Percentiles rank a stretch among this genome's conserved stretches.
Evolutionary conservation across 345 rosid species (phyloP).

Genomic region (Toxicodendron radicans): DNA sequence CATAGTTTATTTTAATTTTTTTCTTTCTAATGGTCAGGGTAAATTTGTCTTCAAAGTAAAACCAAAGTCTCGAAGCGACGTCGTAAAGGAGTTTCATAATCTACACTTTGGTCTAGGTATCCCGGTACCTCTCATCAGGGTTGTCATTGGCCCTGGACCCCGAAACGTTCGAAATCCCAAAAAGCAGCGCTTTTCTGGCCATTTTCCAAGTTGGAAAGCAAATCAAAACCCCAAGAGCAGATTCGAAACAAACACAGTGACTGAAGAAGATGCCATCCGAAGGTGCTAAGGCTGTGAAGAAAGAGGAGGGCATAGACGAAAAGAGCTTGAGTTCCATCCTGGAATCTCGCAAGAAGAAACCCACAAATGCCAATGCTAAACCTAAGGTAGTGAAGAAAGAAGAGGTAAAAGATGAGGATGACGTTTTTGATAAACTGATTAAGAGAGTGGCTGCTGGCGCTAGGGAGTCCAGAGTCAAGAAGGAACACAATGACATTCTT

Average conservation of each 20-base stretch:
- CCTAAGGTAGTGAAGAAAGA: constrained; percentile 45
- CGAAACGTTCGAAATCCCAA: neutral
- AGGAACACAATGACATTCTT: constrained; percentile 30
- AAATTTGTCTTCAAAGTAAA: too few relatives aligned
- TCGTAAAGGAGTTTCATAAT: neutral
- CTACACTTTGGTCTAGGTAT: neutral
- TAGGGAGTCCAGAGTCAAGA: constrained; percentile 31
- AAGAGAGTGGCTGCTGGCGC: constrained; percentile 28
- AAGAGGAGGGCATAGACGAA: constrained; percentile 31
- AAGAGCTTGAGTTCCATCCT: constrained; percentile 54
- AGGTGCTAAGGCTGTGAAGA: constrained; percentile 46
- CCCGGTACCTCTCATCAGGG: neutral
- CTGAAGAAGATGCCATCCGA: constrained; percentile 53
- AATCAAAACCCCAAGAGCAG: neutral
- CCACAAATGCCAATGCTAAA: constrained; percentile 31
- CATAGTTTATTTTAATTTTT: too few relatives aligned
- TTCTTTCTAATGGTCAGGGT: too few relatives aligned
- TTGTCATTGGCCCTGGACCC: neutral
- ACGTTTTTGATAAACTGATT: constrained; percentile 34
- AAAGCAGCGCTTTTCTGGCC: neutral
- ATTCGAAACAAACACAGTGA: neutral
- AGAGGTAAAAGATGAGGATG: constrained; percentile 31
- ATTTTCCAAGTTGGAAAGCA: neutral
- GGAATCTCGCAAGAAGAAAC: constrained; percentile 48
- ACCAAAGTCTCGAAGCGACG: neutral